Conservation (phyloP, 306 rosid genomes). For the Vigna angularis region DNA sequence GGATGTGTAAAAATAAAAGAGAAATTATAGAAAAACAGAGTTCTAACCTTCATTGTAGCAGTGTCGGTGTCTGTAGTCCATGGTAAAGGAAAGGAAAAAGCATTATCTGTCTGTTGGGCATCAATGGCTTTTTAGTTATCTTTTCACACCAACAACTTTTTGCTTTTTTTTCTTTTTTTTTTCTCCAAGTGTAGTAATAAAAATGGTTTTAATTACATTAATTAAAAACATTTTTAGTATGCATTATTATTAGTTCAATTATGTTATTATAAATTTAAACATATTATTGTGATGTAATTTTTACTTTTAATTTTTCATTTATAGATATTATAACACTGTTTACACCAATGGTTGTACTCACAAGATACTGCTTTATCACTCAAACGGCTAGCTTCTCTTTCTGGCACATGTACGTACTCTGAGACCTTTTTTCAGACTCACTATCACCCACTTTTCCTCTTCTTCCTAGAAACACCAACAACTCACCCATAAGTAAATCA, state of each 20-base stretch:
- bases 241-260: not conserved
- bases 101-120: not conserved
- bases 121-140: slow-evolving; percentile 2
- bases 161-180: not conserved
- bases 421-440: slow-evolving; percentile 13
- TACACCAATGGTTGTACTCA: not conserved
- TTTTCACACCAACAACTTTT: not conserved
- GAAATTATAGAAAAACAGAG: too few relatives aligned
- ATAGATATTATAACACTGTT: not conserved
- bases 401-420: slow-evolving; percentile 10
- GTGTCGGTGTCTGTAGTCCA: slow-evolving; percentile 24
- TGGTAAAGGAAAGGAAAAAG: slow-evolving; percentile 10
- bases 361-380: slow-evolving; percentile 2
- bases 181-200: not conserved
- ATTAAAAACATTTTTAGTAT: not conserved
- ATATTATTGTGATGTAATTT: not conserved
- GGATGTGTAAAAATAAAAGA: too few relatives aligned
- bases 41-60: not conserved
- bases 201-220: not conserved
- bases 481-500: not conserved
- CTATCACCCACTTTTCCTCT: not conserved
- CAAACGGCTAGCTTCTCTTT: slow-evolving; percentile 47
- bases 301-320: not conserved
- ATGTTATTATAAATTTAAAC: not conserved
- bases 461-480: not conserved